Base-by-base conservation (phyloP, 495 filamentous ascomycete species). In the Penicillium silybi region DNA sequence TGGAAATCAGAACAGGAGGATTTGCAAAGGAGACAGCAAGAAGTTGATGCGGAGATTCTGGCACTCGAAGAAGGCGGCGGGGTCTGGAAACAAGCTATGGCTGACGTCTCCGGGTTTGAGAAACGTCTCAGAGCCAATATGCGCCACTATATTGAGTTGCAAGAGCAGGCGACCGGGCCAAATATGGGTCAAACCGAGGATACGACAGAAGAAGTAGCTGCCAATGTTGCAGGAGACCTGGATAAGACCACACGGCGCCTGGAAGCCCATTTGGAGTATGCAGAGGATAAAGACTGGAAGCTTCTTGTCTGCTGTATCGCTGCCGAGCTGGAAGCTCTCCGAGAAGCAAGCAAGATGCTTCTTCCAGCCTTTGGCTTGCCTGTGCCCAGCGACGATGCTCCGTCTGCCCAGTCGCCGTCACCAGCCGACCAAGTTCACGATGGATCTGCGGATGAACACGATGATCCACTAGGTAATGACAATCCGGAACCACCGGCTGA, bases 291-390 rank as follows among this genome's bases (percentile, higher is more conserved):
- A 48, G 80, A 83, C 6, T 98, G 93, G 93, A 97, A 88, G 37
- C 69, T 97, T 22, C 75, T 98, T 20, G 81, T 96, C 19, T 92
- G 87, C 50, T 91, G 88, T 50, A 85, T 97, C 52, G 87, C 90
- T 4, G 89, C 93, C 1, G 93, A 98, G 60, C 65, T 96, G 4
- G 87, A 92, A 57, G 92, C 95, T 7, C 82, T 96, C 46, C 75
- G 69, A 44, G 84, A 91, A 59, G 88, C 85, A 9, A 76, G 80
- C 48, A 69, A 69, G 2, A 77, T 95, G 54, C 71, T 97, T 44
- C 69, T 78, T 27, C 75, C 71, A 16, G 75, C 42, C 8, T 65
- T 57, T 42, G 58, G 56, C 40, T 41, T 64, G 27, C 40, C 63
- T 29, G 41, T 49, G 16, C 39, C 52, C 16, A 7, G 37, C 18